Conservation (phyloP, 805 yeast genomes). For the Wickerhamiella vanderwaltii region DNA sequence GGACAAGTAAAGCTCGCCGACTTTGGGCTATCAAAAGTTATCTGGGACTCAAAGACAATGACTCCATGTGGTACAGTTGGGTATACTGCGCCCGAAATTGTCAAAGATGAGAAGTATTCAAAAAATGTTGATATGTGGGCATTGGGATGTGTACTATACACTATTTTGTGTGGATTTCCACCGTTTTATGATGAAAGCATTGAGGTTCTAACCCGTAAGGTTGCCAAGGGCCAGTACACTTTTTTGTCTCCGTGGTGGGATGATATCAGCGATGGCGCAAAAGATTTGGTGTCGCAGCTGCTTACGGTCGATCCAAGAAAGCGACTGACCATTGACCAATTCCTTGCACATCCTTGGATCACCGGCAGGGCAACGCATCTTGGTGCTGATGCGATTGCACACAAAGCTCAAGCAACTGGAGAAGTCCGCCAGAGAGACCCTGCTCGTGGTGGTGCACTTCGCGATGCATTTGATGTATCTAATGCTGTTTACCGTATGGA, state of each 20-base stretch:
- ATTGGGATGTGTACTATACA: slow-evolving; percentile 87
- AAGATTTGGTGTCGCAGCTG: slow-evolving; percentile 52
- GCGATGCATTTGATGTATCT: slow-evolving; percentile 77
- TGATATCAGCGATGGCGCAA: slow-evolving; percentile 58
- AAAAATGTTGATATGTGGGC: slow-evolving; percentile 99
- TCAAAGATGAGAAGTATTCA: slow-evolving; percentile 81
- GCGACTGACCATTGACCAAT: slow-evolving; percentile 60
- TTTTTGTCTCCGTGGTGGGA: slow-evolving; percentile 86
- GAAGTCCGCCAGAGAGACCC: slow-evolving; percentile 26
- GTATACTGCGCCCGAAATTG: slow-evolving; percentile 97
- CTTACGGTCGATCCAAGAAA: slow-evolving; percentile 58
- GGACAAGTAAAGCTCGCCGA: slow-evolving; percentile 88
- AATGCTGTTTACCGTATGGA: slow-evolving; percentile 77
- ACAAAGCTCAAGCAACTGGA: slow-evolving; percentile 9
- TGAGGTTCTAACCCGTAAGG: slow-evolving; percentile 61
- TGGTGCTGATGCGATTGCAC: slow-evolving; percentile 2
- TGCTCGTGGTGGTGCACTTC: slow-evolving; percentile 68
- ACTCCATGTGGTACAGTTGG: slow-evolving; percentile 99
- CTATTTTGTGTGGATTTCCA: slow-evolving; percentile 91
- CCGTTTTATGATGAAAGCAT: slow-evolving; percentile 85
- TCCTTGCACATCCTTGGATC: slow-evolving; percentile 70
- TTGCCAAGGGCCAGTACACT: slow-evolving; percentile 66
- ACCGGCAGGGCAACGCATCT: slow-evolving; percentile 27
- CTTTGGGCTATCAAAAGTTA: slow-evolving; percentile 85
- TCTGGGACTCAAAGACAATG: slow-evolving; percentile 77